A percentile compares a stretch with the other conserved stretches of the same genome.
phyloP scores from a whole-genome alignment of 345 rosid species.

The Adansonia digitata region DNA sequence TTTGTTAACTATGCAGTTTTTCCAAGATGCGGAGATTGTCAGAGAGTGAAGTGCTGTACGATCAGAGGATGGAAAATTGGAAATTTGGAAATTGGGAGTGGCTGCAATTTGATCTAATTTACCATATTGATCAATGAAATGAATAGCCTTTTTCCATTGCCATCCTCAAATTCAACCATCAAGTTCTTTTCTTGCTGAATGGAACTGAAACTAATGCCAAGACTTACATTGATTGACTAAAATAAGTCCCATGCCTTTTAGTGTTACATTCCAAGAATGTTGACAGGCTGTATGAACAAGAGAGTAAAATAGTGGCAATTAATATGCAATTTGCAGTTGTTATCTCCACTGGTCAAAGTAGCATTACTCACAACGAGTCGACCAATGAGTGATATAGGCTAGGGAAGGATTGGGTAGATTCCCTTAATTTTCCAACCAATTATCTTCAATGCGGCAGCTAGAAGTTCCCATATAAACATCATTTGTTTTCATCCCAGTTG shows the following conservation, averaged over 20 bases:
- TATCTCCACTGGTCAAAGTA: background rate
- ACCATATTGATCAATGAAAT: background rate
- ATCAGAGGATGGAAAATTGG: background rate
- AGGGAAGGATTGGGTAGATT: background rate
- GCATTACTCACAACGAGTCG: background rate
- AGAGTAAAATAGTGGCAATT: background rate
- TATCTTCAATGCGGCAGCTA: background rate
- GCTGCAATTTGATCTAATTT: background rate
- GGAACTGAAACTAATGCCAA: background rate
- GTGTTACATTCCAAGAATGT: background rate
- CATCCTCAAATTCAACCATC: no score
- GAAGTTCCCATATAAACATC: background rate
- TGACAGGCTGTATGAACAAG: background rate
- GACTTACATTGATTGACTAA: background rate
- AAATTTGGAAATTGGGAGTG: background rate
- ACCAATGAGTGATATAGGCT: background rate
- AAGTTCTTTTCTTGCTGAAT: background rate
- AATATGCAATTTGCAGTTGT: background rate
- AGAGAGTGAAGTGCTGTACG: background rate
- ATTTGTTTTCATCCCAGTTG: background rate
- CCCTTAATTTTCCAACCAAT: background rate
- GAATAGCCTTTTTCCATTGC: no score
- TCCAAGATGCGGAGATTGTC: background rate
- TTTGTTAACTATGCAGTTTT: background rate
- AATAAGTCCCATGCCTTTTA: background rate